Evolutionary conservation across 352 stramenopile genomes (phyloP).

Genomic region (Hyaloperonospora brassicae): DNA sequence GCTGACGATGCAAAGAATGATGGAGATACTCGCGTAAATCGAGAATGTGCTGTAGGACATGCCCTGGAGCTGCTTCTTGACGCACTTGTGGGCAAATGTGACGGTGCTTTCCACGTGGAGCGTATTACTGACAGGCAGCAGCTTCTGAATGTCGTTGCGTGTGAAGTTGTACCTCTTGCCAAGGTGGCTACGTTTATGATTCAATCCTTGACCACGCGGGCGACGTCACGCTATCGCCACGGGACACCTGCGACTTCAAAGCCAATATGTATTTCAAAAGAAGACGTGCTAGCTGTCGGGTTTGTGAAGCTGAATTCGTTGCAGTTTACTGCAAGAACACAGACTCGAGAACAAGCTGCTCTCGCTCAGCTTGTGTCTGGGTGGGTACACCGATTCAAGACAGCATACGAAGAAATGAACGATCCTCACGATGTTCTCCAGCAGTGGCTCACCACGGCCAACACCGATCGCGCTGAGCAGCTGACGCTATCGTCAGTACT

Average conservation of each 20-base stretch:
- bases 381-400: conserved; percentile 62
- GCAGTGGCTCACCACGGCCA: conserved; percentile 72
- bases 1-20: conserved; percentile 2
- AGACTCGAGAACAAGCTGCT: conserved; percentile 11
- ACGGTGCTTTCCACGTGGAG: conserved; percentile 25
- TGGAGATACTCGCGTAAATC: conserved; percentile 3
- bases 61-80: conserved; percentile 28
- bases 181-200: conserved; percentile 65
- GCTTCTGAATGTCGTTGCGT: conserved; percentile 67
- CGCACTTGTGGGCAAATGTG: conserved; percentile 24
- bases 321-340: conserved; percentile 4
- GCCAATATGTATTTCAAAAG: conserved; percentile 49
- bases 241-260: conserved; percentile 26
- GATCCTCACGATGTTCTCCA: conserved; percentile 56
- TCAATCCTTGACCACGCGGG: conserved; percentile 24
- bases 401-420: conserved; percentile 72
- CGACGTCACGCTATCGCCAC: conserved; percentile 9
- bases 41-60: conserved; percentile 20
- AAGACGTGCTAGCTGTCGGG: conserved; percentile 36
- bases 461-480: conserved; percentile 30
- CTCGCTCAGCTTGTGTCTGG: conserved; percentile 37
- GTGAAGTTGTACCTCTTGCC: conserved; percentile 62
- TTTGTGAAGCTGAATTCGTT: conserved; percentile 39
- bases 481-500: conserved; percentile 38
- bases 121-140: conserved; percentile 31